Percentiles rank a stretch among this genome's conserved stretches.
Conservation (phyloP, 306 rosid species). For the Medicago ruthenica region DNA sequence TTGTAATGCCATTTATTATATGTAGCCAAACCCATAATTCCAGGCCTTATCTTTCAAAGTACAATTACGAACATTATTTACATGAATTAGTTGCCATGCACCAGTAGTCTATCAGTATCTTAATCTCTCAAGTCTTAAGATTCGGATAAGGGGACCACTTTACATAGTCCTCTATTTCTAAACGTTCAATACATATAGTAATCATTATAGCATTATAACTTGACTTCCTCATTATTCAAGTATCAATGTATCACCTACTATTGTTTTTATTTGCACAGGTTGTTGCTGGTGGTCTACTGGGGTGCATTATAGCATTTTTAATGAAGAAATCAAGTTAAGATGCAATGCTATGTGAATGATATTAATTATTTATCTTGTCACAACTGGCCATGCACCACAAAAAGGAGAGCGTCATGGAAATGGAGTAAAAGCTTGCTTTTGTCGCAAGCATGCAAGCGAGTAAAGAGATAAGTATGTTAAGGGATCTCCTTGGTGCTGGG, state of each 20-base stretch:
- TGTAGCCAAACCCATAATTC: neutral
- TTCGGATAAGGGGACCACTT: neutral
- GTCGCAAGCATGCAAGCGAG: constrained; percentile 39
- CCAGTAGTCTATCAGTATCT: neutral
- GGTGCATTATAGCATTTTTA: constrained; percentile 72
- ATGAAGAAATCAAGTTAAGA: constrained; percentile 49
- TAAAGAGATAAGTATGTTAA: constrained; percentile 32
- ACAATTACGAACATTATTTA: constrained; percentile 6
- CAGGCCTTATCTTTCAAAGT: neutral
- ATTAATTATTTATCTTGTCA: constrained; percentile 28
- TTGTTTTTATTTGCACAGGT: constrained; percentile 57
- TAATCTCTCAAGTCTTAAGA: constrained; percentile 5
- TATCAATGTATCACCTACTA: neutral
- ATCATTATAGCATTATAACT: neutral
- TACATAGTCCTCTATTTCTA: constrained; percentile 4
- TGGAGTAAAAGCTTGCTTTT: constrained; percentile 14
- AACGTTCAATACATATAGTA: constrained; percentile 4
- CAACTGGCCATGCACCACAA: constrained; percentile 16
- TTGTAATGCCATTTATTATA: constrained; percentile 11
- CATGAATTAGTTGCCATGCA: constrained; percentile 6
- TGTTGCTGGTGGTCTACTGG: constrained; percentile 79
- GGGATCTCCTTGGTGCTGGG: constrained; percentile 37
- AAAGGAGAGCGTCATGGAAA: constrained; percentile 31
- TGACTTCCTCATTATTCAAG: too few species aligned
- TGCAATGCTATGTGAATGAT: constrained; percentile 28